These are phyloP conservation scores for Kurtzmaniella quercitrusa DNA, from an alignment of 1,139 yeast genomes.

Conservation along the genomic window DNA sequence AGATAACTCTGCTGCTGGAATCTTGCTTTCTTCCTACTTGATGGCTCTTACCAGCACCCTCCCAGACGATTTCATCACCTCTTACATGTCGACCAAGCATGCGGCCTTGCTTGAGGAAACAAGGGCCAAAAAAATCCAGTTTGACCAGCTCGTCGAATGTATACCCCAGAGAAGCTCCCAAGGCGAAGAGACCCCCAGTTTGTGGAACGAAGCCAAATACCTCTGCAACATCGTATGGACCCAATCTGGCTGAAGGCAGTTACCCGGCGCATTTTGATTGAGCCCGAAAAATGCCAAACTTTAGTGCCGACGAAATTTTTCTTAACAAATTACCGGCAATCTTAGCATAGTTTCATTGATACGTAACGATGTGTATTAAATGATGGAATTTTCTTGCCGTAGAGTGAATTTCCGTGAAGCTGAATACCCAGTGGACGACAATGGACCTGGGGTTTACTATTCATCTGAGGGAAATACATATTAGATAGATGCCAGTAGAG, in stretches of 20 bases:
- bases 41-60: conserved; percentile 30
- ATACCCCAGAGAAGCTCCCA: conserved; percentile 18
- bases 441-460: conserved; percentile 8
- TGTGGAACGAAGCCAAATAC: conserved; percentile 31
- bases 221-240: conserved; percentile 1
- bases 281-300: neutral
- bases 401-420: conserved; percentile 15
- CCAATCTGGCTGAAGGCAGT: neutral
- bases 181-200: conserved; percentile 31
- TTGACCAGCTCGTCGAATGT: neutral
- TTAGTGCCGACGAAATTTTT: conserved; percentile 1
- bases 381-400: conserved; percentile 48
- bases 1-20: conserved; percentile 23
- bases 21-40: conserved; percentile 39
- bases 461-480: conserved; percentile 7
- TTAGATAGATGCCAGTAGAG: too few relatives aligned
- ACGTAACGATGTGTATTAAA: conserved; percentile 30
- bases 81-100: conserved; percentile 24
- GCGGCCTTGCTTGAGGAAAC: conserved; percentile 17
- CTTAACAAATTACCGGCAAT: conserved; percentile 25
- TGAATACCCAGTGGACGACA: conserved; percentile 7
- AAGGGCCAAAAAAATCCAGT: conserved; percentile 4
- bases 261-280: neutral
- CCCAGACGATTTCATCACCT: conserved; percentile 41
- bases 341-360: conserved; percentile 48